Evolutionary conservation across 139 green algal species (phyloP), one percentile per base, ranked within the genome.

Genomic region (Chloropicon primus): DNA sequence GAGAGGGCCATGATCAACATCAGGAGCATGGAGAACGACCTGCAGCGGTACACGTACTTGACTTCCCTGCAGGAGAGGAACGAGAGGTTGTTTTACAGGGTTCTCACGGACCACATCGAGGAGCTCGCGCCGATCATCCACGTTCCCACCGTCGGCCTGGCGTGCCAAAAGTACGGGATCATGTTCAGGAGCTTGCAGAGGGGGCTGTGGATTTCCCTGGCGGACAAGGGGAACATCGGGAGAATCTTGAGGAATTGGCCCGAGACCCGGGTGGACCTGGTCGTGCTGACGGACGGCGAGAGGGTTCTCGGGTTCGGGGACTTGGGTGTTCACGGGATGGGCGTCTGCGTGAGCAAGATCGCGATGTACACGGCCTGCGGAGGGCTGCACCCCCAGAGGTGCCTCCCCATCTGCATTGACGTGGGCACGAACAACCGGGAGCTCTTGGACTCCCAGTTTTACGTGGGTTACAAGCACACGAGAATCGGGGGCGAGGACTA

Each of bases 191-290:
- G 80, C 75, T 78, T 95, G 27, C 92, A 91, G 0, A 82, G 89
- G 2, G 89, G 85, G 2, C 86, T 97, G 26, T 97, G 92, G 80
- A 88, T 97, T n/a, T 89, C 85, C 10, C 78, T 94, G 22, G 83
- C 90, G 74, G 92, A 97, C 86, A 81, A 86, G 41, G 92, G 87
- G 2, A 72, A 78, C 26, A 84, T 90, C 1, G 41, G 41, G 10
- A 62, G 41, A 62, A 62, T 62, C 41, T 83, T 97, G 1, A 94
- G 95, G 79, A 97, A 97, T 82, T 97, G 92, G 92, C 92, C 92
- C 0, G 89, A 96, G 82, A 84, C 89, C 62, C 88, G 89, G 73
- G 86, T 97, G 28, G 91, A 90, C 72, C 80, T 91, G 24, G 87
- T 97, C 71, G 89, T 89, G 78, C 76, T 94, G 2, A 95, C 89